Evolutionary conservation across 2,329 filamentous ascomycete species (phyloP), one percentile per base, ranked within the genome.

Genomic region (Fusarium redolens): DNA sequence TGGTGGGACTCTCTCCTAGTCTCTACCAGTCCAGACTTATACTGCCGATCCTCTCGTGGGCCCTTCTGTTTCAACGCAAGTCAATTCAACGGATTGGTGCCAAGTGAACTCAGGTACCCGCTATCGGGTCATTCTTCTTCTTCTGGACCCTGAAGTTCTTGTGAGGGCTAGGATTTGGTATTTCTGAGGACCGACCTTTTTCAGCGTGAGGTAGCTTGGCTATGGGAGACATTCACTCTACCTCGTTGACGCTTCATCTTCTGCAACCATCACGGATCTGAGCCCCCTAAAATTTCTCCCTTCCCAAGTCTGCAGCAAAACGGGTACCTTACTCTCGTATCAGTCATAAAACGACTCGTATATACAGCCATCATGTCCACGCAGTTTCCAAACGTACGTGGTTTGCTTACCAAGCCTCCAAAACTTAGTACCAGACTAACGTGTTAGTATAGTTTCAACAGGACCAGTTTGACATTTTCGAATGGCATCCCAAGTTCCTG

Each of bases 401-500:
- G 47, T 50, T 43, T 65, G 44, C 70, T 50, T 63, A 28, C 31
- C 52, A 56, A 57, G 35, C 44, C 51, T 61, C 28, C 45, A 44
- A 59, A 58, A 55, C 35, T 60, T 37, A 50, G 38, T 20, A 51
- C 28, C 30, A 62, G 13, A 50, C 75, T 77, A 65, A 77, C 61
- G 33, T n/a, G 28, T 57, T 44, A 37, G 31, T 56, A 41, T 57
- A 87, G 85, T 86, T 87, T 69, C 81, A 84, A 69, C 83, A 86
- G 69, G 79, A 80, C 58, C 83, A 86, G 52, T 92, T 95, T 82
- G 93, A 96, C 81, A 93, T 98, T 72, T 92, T 98, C 80, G 93
- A 95, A 68, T 98, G 96, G 96, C 93, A 97, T 81, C 93, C 94
- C 14, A 92, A 93, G 67, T 97, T 97, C 81, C 92, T 96, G 82